A percentile compares a stretch with the other conserved stretches of the same genome.
Conservation (phyloP, 768 basidiomycete species). For the Psilocybe tampanensis region DNA sequence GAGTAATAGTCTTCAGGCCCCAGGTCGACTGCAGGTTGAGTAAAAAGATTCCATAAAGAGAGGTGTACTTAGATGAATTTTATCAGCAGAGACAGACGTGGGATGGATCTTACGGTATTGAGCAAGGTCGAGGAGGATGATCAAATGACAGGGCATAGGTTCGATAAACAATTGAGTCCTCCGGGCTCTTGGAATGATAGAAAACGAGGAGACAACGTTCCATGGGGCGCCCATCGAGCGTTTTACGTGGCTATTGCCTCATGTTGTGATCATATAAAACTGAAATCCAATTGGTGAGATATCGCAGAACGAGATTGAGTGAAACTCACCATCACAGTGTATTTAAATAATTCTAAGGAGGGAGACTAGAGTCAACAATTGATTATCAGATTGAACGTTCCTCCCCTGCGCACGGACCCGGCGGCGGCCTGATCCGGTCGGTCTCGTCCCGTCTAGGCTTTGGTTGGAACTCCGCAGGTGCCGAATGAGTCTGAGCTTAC, state of each 20-base stretch:
- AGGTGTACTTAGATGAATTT: background rate
- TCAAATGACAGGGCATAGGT: background rate
- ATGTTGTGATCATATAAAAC: background rate
- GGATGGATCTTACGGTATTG: background rate
- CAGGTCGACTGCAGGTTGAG: background rate
- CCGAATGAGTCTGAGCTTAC: slow-evolving; percentile 12
- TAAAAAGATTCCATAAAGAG: background rate
- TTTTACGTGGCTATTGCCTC: background rate
- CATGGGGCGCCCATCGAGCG: background rate
- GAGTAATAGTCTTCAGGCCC: background rate
- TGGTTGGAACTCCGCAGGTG: slow-evolving; percentile 31
- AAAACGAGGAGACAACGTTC: background rate
- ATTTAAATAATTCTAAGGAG: background rate
- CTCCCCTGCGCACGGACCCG: slow-evolving; percentile 15
- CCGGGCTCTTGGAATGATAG: background rate
- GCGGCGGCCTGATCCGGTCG: slow-evolving; percentile 18
- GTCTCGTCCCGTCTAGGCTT: slow-evolving; percentile 30
- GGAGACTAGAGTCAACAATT: background rate
- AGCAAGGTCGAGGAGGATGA: background rate
- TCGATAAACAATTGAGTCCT: background rate
- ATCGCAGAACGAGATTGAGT: background rate
- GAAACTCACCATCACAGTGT: background rate
- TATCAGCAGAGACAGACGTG: background rate
- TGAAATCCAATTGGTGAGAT: background rate
- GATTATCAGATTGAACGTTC: background rate